Percentiles rank a stretch among this genome's conserved stretches.
Evolutionary conservation across 345 rosid genomes (phyloP).

Genomic region (Eucalyptus cloeziana): DNA sequence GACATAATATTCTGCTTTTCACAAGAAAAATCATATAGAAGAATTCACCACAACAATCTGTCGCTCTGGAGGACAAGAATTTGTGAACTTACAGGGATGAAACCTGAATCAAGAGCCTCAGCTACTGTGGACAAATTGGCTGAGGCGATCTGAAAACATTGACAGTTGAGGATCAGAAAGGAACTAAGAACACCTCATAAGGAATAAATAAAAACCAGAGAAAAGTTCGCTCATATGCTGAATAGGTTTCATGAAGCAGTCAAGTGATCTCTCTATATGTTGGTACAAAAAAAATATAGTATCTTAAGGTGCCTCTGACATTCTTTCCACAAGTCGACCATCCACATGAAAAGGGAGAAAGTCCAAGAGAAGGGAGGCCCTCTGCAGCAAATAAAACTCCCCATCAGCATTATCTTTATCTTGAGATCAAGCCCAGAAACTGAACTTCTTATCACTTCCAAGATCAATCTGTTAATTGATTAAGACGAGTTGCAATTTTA

Average conservation of each 20-base stretch:
- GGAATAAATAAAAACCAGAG: not conserved
- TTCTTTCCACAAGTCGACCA: conserved; percentile 62
- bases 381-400: conserved; percentile 33
- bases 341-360: conserved; percentile 85
- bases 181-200: not conserved
- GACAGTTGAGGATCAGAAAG: conserved; percentile 2
- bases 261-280: not conserved
- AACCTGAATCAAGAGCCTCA: conserved; percentile 65
- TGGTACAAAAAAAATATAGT: not conserved
- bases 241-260: not conserved
- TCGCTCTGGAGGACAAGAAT: not conserved
- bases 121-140: conserved; percentile 53
- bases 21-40: not conserved
- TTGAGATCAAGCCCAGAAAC: not conserved
- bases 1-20: not conserved
- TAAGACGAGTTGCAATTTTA: not conserved
- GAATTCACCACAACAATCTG: not conserved
- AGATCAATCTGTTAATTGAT: not conserved
- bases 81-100: conserved; percentile 61
- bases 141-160: conserved; percentile 39
- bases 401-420: not conserved
- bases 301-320: conserved; percentile 19
- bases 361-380: conserved; percentile 80
- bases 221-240: not conserved
- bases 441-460: not conserved